These are phyloP conservation scores for Phanerochaete sordida DNA, from an alignment of 768 basidiomycete species.

Conservation along the genomic window DNA sequence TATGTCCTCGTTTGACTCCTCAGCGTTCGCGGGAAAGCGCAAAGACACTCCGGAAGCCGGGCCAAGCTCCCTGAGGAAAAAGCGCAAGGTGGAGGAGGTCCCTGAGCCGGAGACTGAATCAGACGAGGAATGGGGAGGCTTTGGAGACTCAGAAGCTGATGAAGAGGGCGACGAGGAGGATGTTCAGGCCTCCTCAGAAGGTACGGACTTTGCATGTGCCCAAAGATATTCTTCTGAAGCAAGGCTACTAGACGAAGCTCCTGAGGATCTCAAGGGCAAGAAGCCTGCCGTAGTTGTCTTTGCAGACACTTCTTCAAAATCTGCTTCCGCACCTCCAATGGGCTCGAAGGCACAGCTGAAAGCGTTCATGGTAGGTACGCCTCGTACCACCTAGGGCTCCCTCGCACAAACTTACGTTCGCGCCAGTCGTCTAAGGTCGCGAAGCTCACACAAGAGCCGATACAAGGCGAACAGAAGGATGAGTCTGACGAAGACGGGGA, in stretches of 20 bases:
- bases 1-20: constrained; percentile 35
- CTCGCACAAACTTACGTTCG: too few relatives aligned
- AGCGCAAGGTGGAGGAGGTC: constrained; percentile 22
- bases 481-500: constrained; percentile 41
- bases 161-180: constrained; percentile 4
- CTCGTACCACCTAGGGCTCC: too few relatives aligned
- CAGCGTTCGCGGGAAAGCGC: constrained; percentile 16
- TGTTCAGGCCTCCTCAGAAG: constrained; percentile 4
- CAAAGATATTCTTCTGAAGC: background rate
- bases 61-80: constrained; percentile 12
- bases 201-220: background rate
- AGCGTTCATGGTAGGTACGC: constrained; percentile 68
- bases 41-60: constrained; percentile 12
- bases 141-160: constrained; percentile 16
- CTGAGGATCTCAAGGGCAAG: background rate
- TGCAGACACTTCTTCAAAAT: constrained; percentile 30
- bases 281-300: constrained; percentile 57
- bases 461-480: constrained; percentile 18
- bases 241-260: background rate
- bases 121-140: constrained; percentile 36
- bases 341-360: constrained; percentile 46
- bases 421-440: constrained; percentile 75
- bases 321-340: constrained; percentile 18
- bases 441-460: constrained; percentile 43
- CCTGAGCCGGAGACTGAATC: constrained; percentile 15